A percentile compares a stretch with the other conserved stretches of the same genome.
Conservation (phyloP, 805 yeast species). For the Pichia manshurica region DNA sequence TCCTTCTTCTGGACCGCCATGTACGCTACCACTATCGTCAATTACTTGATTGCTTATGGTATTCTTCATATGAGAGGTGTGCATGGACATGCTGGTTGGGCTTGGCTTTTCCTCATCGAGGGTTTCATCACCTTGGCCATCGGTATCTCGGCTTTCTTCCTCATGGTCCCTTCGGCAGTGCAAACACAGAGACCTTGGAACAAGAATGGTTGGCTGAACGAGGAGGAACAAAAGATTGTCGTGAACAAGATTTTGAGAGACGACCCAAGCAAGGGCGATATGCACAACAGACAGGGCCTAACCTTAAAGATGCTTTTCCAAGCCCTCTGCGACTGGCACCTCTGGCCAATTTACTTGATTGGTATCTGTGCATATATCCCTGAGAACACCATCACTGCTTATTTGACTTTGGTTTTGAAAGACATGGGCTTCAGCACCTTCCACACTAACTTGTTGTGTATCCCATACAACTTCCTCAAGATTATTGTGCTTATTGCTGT, state of each 20-base stretch:
- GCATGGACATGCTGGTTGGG: slow-evolving; percentile 50
- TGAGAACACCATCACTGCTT: slow-evolving; percentile 32
- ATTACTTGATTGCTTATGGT: slow-evolving; percentile 46
- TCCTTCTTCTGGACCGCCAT: slow-evolving; percentile 56
- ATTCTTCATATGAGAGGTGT: slow-evolving; percentile 44
- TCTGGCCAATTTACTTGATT: slow-evolving; percentile 48
- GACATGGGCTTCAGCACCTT: slow-evolving; percentile 48
- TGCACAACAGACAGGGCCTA: slow-evolving; percentile 56
- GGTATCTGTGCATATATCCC: slow-evolving; percentile 41
- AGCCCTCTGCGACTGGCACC: slow-evolving; percentile 43
- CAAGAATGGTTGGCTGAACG: slow-evolving; percentile 38
- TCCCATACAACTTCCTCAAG: slow-evolving; percentile 41
- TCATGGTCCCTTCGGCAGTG: slow-evolving; percentile 33
- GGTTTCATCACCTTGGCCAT: slow-evolving; percentile 51
- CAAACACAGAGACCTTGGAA: slow-evolving; percentile 27
- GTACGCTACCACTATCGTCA: slow-evolving; percentile 40
- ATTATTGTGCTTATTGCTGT: slow-evolving; percentile 32
- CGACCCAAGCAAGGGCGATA: slow-evolving; percentile 60
- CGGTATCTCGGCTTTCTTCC: slow-evolving; percentile 36
- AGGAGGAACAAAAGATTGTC: slow-evolving; percentile 50
- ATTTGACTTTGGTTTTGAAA: slow-evolving; percentile 45
- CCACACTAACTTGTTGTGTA: slow-evolving; percentile 45
- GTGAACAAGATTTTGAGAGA: slow-evolving; percentile 56
- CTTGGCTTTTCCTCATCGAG: slow-evolving; percentile 60
- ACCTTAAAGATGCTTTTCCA: slow-evolving; percentile 34